These are phyloP conservation scores for Achaetomium macrosporum DNA, from an alignment of 2,329 filamentous ascomycete species.

Conservation along the genomic window DNA sequence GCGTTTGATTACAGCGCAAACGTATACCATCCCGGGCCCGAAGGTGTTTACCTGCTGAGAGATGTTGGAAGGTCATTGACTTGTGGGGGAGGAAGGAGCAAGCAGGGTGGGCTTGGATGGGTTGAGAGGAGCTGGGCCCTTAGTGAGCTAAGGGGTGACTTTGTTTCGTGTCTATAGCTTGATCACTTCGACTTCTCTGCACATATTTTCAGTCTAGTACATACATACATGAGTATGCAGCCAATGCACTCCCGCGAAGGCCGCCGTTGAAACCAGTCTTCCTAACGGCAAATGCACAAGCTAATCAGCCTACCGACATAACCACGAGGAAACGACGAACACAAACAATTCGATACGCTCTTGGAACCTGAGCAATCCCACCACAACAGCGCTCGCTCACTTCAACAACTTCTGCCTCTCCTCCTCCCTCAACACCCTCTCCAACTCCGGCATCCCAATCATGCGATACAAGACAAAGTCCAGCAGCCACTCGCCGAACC, in stretches of 20 bases:
- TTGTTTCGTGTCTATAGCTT: not conserved
- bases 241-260: too few relatives aligned
- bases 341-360: too few relatives aligned
- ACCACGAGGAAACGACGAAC: too few relatives aligned
- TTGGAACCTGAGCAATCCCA: too few relatives aligned
- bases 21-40: constrained; percentile 44
- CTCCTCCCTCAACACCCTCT: constrained; percentile 27
- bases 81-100: too few relatives aligned
- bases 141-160: not conserved
- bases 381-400: constrained; percentile 6
- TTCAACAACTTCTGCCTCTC: constrained; percentile 23
- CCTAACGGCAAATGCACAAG: too few relatives aligned
- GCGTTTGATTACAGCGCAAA: constrained; percentile 25
- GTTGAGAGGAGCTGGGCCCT: too few relatives aligned
- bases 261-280: too few relatives aligned
- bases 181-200: not conserved
- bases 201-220: not conserved
- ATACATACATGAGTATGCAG: too few relatives aligned
- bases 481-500: constrained; percentile 35
- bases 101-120: too few relatives aligned
- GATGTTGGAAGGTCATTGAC: not conserved
- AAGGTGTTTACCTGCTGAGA: constrained; percentile 42
- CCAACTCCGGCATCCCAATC: constrained; percentile 29
- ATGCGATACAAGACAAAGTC: constrained; percentile 31
- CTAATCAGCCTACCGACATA: too few relatives aligned